Base-by-base conservation (phyloP, 1,284 basidiomycete genomes). In the Rhodotorula sp. region DNA sequence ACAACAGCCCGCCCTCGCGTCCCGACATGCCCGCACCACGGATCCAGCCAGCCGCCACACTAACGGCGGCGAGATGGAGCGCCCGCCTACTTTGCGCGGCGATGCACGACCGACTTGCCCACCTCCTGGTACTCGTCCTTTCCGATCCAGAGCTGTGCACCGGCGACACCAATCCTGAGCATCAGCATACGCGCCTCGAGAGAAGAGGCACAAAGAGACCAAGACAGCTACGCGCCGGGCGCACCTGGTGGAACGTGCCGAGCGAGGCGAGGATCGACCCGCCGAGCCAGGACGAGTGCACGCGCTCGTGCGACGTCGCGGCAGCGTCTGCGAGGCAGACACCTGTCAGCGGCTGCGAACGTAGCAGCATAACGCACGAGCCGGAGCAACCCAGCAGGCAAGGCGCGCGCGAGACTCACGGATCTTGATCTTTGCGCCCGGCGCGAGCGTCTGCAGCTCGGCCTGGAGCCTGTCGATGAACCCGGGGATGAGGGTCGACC, bases 201-300 rank as follows among this genome's bases (percentile, higher is more conserved):
- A 27, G 17, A 56, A 14, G 52, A 7, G 52, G 10, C 5, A 13
- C 23, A 16, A 7, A 42, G 14, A 42, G 5, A n/a, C 12, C 4
- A 5, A 52, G 10, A n/a, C 1, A 34, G 55, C n/a, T 34, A 41
- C 4, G 42, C 9, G 23, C 4, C 14, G 17, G 23, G 14, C 66
- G 64, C 44, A 74, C 73, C 79, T 97, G 94, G 82, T 98, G 94
- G 87, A 97, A 98, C 21, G 93, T 96, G 44, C 95, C 95, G 79
- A 97, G 83, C 79, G 91, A 93, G 1, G 91, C 93, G 66, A 97
- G 85, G 75, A 97, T 94, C 76, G 91, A 93, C 42, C 94, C 94
- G 23, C 94, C 94, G 13, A 98, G 84, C 95, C 95, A 98, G 23
- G 90, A 89, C 17, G 92, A 90, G 80, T 92, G 96, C 71, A 90